phyloP scores from a whole-genome alignment of 2,329 filamentous ascomycete species.

The Scopulariopsis brevicaulis region DNA sequence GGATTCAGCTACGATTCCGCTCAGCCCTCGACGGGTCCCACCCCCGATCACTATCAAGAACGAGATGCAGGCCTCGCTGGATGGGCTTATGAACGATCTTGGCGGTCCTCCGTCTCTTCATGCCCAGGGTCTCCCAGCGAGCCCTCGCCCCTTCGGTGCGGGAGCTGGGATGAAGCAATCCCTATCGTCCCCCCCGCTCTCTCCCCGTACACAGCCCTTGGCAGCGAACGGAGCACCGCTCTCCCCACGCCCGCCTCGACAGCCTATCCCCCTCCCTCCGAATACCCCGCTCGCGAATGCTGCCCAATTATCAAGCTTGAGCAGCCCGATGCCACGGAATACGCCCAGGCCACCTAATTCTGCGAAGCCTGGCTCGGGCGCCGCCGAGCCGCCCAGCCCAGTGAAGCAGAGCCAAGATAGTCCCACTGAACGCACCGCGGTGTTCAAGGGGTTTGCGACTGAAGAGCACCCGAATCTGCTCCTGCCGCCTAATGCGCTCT shows the following conservation, averaged over 20 bases:
- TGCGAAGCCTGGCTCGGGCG: constrained; percentile 17
- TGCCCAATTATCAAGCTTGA: background rate
- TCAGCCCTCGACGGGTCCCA: constrained; percentile 23
- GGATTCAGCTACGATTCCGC: constrained; percentile 17
- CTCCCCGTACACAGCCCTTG: constrained; percentile 42
- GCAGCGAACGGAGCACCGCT: constrained; percentile 24
- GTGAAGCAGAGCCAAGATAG: constrained; percentile 21
- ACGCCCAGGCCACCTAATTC: constrained; percentile 26
- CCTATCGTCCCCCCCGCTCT: constrained; percentile 51
- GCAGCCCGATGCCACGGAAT: background rate
- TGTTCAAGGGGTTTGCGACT: constrained; percentile 69
- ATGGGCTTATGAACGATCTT: constrained; percentile 32
- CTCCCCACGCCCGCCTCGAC: constrained; percentile 62
- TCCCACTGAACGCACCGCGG: constrained; percentile 32
- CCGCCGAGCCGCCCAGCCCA: constrained; percentile 8
- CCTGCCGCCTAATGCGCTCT: constrained; percentile 77
- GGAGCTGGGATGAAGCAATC: constrained; percentile 21
- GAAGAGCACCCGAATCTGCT: constrained; percentile 82
- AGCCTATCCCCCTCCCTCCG: constrained; percentile 61
- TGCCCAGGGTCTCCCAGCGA: constrained; percentile 49
- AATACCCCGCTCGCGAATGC: constrained; percentile 43
- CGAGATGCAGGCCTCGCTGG: constrained; percentile 35
- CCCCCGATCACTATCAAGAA: constrained; percentile 22
- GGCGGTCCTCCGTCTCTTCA: constrained; percentile 31
- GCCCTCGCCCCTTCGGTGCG: constrained; percentile 44